These are phyloP conservation scores for Rhodofomes roseus DNA, from an alignment of 1,284 basidiomycete species.

Conservation along the genomic window DNA sequence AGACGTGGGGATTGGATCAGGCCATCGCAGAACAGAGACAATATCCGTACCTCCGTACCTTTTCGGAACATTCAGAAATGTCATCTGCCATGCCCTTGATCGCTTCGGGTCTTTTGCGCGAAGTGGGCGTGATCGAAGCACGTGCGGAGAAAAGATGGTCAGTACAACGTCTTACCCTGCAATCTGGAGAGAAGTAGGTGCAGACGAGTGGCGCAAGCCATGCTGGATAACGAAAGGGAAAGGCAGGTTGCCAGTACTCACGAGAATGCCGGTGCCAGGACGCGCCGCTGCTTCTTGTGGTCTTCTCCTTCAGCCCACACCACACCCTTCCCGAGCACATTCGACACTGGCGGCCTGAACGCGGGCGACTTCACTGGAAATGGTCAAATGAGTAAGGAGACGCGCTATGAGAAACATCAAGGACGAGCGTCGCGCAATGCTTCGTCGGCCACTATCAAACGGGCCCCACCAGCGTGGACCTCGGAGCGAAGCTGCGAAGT, in stretches of 20 bases:
- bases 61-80: slow-evolving; percentile 23
- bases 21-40: neutral
- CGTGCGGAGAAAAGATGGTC: slow-evolving; percentile 6
- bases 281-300: slow-evolving; percentile 29
- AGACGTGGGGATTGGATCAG: neutral
- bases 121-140: neutral
- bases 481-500: neutral
- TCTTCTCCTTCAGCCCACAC: slow-evolving; percentile 28
- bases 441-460: neutral
- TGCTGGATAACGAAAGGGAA: neutral
- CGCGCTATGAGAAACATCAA: neutral
- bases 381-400: neutral
- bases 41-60: slow-evolving; percentile 15
- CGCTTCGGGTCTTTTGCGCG: slow-evolving; percentile 17
- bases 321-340: slow-evolving; percentile 26
- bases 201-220: neutral
- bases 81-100: slow-evolving; percentile 26
- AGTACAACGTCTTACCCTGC: neutral
- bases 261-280: slow-evolving; percentile 31
- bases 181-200: neutral
- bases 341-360: slow-evolving; percentile 22
- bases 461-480: neutral
- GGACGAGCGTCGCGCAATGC: neutral
- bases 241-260: slow-evolving; percentile 8
- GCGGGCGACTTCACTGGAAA: slow-evolving; percentile 23